These are phyloP conservation scores for Pseudocercospora pini-densiflorae DNA, from an alignment of 2,329 filamentous ascomycete species.

Conservation along the genomic window DNA sequence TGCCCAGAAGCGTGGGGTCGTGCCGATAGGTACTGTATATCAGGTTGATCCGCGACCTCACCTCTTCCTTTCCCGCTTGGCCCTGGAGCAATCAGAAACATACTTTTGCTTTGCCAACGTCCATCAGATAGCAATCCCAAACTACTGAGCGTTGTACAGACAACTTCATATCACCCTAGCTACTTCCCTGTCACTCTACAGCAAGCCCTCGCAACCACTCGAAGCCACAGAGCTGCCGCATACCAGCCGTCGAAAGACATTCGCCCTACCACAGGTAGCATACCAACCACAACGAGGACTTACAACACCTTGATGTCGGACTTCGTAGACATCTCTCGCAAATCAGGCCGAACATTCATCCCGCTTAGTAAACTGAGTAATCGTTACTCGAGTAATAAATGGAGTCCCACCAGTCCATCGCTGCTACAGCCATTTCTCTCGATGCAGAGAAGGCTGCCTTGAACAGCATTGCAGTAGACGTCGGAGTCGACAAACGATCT, in stretches of 20 bases:
- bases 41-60: slow-evolving; percentile 14
- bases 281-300: slow-evolving; percentile 14
- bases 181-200: neutral
- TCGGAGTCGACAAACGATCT: slow-evolving; percentile 18
- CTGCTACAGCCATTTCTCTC: slow-evolving; percentile 36
- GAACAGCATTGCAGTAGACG: slow-evolving; percentile 32
- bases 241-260: slow-evolving; percentile 13
- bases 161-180: neutral
- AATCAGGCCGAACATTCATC: slow-evolving; percentile 52
- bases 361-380: slow-evolving; percentile 50
- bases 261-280: slow-evolving; percentile 14
- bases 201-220: neutral
- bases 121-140: slow-evolving; percentile 6
- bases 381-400: slow-evolving; percentile 46
- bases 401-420: slow-evolving; percentile 42
- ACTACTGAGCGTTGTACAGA: slow-evolving; percentile 4
- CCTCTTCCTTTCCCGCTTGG: slow-evolving; percentile 4
- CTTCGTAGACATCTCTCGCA: slow-evolving; percentile 48
- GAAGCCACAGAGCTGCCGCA: slow-evolving; percentile 20
- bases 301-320: slow-evolving; percentile 39
- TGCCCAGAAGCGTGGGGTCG: slow-evolving; percentile 14
- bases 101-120: slow-evolving; percentile 6
- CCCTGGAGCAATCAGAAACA: neutral
- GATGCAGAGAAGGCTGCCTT: slow-evolving; percentile 43
- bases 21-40: slow-evolving; percentile 17